phyloP scores from a whole-genome alignment of 805 yeast species.

The Kockiozyma suomiensis region DNA sequence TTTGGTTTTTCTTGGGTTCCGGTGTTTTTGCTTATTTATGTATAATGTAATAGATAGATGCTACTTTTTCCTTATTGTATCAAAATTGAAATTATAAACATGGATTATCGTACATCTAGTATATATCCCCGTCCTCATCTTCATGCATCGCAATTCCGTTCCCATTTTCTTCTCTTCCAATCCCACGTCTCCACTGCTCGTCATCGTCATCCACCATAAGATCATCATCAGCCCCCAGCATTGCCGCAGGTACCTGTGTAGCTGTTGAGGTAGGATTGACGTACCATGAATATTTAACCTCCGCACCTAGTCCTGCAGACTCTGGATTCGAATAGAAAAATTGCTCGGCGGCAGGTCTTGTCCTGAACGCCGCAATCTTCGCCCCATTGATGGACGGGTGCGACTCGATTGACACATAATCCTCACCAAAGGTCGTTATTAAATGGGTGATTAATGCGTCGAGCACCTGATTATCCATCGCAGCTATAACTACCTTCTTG shows the following conservation, averaged over 20 bases:
- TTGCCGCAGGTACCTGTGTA: neutral
- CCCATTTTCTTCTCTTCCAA: slow-evolving; percentile 12
- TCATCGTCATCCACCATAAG: slow-evolving; percentile 18
- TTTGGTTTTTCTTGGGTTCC: neutral
- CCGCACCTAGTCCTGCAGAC: neutral
- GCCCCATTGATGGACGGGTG: slow-evolving; percentile 16
- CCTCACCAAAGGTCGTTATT: slow-evolving; percentile 40
- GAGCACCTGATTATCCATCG: slow-evolving; percentile 34
- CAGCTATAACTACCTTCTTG: slow-evolving; percentile 42
- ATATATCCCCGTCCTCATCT: slow-evolving; percentile 27
- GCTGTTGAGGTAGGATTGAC: slow-evolving; percentile 4
- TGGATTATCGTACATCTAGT: slow-evolving; percentile 9
- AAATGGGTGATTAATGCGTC: slow-evolving; percentile 4
- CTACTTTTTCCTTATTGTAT: neutral
- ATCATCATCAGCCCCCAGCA: neutral
- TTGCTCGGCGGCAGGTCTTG: slow-evolving; percentile 46
- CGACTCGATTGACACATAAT: slow-evolving; percentile 35
- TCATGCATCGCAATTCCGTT: slow-evolving; percentile 20
- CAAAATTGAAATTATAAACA: too few species aligned
- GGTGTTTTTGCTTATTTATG: too few species aligned
- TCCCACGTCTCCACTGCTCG: slow-evolving; percentile 6
- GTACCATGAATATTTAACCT: slow-evolving; percentile 17
- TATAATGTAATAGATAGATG: too few species aligned
- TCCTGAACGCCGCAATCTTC: slow-evolving; percentile 40
- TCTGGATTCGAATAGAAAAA: slow-evolving; percentile 20